These are phyloP conservation scores for Paspalum vaginatum DNA, from an alignment of 176 grass and related monocot genomes.

Conservation along the genomic window DNA sequence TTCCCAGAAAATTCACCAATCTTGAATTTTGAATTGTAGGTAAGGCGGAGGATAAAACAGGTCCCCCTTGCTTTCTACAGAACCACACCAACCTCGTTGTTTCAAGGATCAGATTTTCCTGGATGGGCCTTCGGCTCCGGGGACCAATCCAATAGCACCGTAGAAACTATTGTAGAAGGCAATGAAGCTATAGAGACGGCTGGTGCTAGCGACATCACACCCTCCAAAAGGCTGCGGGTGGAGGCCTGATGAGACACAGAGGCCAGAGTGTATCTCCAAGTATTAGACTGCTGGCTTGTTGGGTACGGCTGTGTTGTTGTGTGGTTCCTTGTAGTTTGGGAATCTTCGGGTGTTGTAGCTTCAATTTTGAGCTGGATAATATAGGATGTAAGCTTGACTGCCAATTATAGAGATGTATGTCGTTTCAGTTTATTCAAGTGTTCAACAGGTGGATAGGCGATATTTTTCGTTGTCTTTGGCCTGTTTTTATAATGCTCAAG, in stretches of 20 bases:
- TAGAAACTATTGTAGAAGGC: conserved; percentile 30
- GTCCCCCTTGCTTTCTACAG: conserved; percentile 94
- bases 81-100: conserved; percentile 68
- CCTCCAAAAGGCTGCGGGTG: conserved; percentile 49
- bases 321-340: conserved; percentile 21
- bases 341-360: conserved; percentile 14
- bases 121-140: conserved; percentile 75
- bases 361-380: conserved; percentile 22
- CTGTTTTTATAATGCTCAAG: conserved; percentile 20
- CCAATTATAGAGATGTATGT: neutral
- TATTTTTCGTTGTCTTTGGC: conserved; percentile 8
- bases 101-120: conserved; percentile 78
- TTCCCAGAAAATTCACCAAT: conserved; percentile 13
- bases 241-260: conserved; percentile 35
- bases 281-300: conserved; percentile 10
- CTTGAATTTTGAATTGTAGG: conserved; percentile 63
- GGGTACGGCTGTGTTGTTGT: neutral
- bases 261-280: neutral
- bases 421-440: neutral
- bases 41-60: conserved; percentile 85
- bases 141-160: conserved; percentile 21
- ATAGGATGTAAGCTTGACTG: conserved; percentile 26
- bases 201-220: conserved; percentile 33
- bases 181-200: conserved; percentile 1
- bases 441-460: neutral